These are phyloP conservation scores for Cynanchum wilfordii DNA, from an alignment of 257 asterid genomes.

Conservation along the genomic window DNA sequence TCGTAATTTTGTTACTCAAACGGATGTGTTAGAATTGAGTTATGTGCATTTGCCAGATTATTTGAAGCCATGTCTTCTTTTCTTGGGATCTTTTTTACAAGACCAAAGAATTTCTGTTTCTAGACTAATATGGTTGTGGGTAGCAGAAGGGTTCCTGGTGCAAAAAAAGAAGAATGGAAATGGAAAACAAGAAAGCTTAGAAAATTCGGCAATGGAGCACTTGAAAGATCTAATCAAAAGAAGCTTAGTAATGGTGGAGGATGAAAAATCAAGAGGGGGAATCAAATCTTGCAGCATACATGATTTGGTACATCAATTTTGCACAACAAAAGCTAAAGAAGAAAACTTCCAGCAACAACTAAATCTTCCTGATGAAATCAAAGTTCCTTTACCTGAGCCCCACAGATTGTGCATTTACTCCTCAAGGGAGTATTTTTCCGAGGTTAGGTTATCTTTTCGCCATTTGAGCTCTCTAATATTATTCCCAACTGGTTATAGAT, in stretches of 20 bases:
- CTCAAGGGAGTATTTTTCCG: too few relatives aligned
- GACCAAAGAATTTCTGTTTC: not conserved
- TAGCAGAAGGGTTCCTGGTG: not conserved
- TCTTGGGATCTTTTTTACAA: not conserved
- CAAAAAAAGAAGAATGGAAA: not conserved
- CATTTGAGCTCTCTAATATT: not conserved
- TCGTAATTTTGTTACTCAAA: too few relatives aligned
- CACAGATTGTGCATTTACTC: not conserved
- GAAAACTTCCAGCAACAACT: not conserved
- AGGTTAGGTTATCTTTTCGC: not conserved
- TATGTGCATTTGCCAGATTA: slow-evolving; percentile 14
- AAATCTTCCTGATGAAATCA: too few relatives aligned
- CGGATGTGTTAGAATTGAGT: not conserved
- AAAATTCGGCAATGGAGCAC: not conserved
- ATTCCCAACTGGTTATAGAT: not conserved
- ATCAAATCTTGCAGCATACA: not conserved
- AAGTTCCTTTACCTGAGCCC: not conserved
- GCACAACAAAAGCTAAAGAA: not conserved
- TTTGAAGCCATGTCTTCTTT: slow-evolving; percentile 4
- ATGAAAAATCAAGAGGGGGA: slow-evolving; percentile 1
- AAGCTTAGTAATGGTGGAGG: not conserved
- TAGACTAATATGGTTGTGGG: not conserved
- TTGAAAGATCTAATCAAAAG: not conserved
- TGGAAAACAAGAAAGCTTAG: not conserved
- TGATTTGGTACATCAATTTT: not conserved